A percentile compares a stretch with the other conserved stretches of the same genome.
phyloP scores from a whole-genome alignment of 2,329 filamentous ascomycete genomes.

The Scleromitrula shiraiana region DNA sequence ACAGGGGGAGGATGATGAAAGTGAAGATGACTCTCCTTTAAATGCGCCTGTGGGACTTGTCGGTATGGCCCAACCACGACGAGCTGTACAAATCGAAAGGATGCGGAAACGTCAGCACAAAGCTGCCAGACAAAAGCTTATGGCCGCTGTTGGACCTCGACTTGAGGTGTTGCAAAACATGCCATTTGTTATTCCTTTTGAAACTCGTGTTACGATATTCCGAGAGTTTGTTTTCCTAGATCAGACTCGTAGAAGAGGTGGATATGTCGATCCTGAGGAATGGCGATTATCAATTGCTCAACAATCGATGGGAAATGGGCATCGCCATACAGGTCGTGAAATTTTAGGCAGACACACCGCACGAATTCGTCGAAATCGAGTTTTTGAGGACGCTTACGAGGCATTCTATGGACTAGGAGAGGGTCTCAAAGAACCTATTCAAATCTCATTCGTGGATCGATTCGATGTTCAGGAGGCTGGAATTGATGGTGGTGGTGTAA shows the following conservation, averaged over 20 bases:
- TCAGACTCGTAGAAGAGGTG: conserved; percentile 65
- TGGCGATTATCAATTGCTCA: conserved; percentile 60
- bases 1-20: conserved; percentile 40
- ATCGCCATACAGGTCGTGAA: conserved; percentile 25
- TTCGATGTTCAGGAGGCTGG: conserved; percentile 84
- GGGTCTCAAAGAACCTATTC: conserved; percentile 85
- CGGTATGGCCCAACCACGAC: conserved; percentile 53
- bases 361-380: conserved; percentile 65
- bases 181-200: conserved; percentile 93
- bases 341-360: conserved; percentile 60
- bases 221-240: conserved; percentile 85
- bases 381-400: conserved; percentile 80
- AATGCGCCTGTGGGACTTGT: conserved; percentile 35
- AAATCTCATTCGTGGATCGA: conserved; percentile 91
- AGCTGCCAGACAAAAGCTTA: conserved; percentile 58
- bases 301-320: conserved; percentile 22
- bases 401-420: conserved; percentile 77
- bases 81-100: conserved; percentile 53
- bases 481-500: conserved; percentile 94
- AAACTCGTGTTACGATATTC: conserved; percentile 85
- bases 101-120: conserved; percentile 57
- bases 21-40: conserved; percentile 31
- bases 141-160: conserved; percentile 75
- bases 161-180: conserved; percentile 90
- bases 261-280: conserved; percentile 61